Evolutionary conservation across 805 yeast species (phyloP), one percentile per base, ranked within the genome.

Genomic region (Metschnikowia cubensis): DNA sequence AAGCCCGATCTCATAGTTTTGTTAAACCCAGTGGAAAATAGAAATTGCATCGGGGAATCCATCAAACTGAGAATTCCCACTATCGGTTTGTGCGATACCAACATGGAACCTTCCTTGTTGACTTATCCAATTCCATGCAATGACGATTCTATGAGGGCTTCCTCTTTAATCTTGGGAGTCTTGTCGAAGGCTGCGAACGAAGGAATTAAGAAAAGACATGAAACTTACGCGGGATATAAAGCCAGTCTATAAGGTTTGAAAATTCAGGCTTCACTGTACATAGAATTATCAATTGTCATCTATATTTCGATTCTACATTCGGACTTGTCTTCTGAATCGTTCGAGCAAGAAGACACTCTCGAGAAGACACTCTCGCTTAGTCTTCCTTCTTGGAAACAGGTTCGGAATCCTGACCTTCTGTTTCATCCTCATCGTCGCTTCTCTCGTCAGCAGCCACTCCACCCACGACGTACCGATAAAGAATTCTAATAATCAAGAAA

Each of bases 41-140:
- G 88, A 60, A 84, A 83, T 59, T 85, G 91, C 46, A 71, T 94
- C 46, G 76, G 76, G 45, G 99, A 94, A 70, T 94, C 97, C 54
- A 79, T 82, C 58, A 82, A 82, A 62, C 76, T 84, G 52, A 80
- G 96, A 65, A 81, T 94, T 32, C 99, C 99, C 51, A 90, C 97
- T 0, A 83, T 94, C 59, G 98, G 97, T 29, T 79, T 94, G 50
- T 83, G 94, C 54, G 99, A 94, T 70, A 91, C 98, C 20, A 92
- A 94, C 68, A 83, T 87, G 65, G 97, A 94, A 64, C 96, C 97
- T 7, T 80, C 87, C 14, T 71, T 86, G 58, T 87, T 92, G 48
- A 89, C 97, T 1, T 94, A 94, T 64, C 96, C 98, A 46, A 87
- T 94, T 57, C 98, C 98, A 15, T 96, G 96, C 55, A 94, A 94